Evolutionary conservation across 306 rosid genomes (phyloP).

Genomic region (Gastrolobium villosum): DNA sequence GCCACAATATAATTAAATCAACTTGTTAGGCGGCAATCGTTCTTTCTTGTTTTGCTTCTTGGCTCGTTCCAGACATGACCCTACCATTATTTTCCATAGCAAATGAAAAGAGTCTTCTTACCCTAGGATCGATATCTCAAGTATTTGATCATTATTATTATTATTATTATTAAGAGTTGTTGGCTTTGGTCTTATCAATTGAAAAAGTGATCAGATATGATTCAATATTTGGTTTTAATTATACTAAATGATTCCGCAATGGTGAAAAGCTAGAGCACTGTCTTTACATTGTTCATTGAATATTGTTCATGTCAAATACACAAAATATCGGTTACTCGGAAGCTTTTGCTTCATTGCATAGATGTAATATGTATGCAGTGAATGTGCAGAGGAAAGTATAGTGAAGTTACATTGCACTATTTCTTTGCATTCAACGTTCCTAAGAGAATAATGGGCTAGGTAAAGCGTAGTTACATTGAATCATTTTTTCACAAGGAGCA

Average conservation of each 20-base stretch:
- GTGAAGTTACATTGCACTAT: conserved; percentile 28
- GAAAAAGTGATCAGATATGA: conserved; percentile 1
- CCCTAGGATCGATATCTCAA: background rate
- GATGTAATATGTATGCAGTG: conserved; percentile 43
- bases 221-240: conserved; percentile 23
- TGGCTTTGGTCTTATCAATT: conserved; percentile 15
- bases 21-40: background rate
- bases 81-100: conserved; percentile 19
- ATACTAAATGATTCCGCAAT: background rate
- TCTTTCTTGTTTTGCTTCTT: background rate
- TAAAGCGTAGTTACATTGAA: background rate
- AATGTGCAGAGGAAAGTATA: conserved; percentile 31
- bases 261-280: conserved; percentile 12
- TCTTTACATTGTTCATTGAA: conserved; percentile 47
- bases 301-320: background rate
- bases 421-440: conserved; percentile 35
- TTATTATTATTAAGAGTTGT: background rate
- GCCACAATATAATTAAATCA: conserved; percentile 34
- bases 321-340: background rate
- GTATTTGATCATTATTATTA: background rate
- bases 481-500: background rate
- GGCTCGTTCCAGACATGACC: conserved; percentile 28
- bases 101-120: background rate
- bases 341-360: background rate
- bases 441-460: background rate